These are phyloP conservation scores for Candida jianshihensis DNA, from an alignment of 805 yeast genomes.

Conservation along the genomic window DNA sequence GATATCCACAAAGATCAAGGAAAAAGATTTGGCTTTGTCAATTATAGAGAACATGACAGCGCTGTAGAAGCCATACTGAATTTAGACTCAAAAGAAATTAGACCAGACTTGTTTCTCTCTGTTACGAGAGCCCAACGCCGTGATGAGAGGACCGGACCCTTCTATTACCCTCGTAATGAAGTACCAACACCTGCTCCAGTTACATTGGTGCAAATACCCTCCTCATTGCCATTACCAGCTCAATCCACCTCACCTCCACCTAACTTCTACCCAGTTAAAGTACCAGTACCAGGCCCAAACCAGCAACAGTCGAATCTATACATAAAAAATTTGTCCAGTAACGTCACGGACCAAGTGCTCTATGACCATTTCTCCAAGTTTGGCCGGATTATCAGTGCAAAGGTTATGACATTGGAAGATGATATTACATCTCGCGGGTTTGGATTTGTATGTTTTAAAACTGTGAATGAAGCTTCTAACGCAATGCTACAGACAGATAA, in stretches of 20 bases:
- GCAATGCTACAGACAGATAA: conserved; percentile 65
- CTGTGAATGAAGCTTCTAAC: conserved; percentile 52
- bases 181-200: not conserved
- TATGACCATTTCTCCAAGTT: conserved; percentile 31
- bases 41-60: conserved; percentile 38
- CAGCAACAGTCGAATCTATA: conserved; percentile 65
- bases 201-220: not conserved
- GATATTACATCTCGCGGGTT: conserved; percentile 52
- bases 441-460: conserved; percentile 69
- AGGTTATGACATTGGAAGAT: conserved; percentile 37
- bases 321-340: conserved; percentile 49
- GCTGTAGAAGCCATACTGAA: conserved; percentile 40
- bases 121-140: conserved; percentile 43
- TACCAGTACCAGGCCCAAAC: conserved; percentile 39
- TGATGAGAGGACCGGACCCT: conserved; percentile 27
- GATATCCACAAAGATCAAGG: not conserved
- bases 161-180: too few species aligned
- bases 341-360: conserved; percentile 45
- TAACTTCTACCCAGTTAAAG: conserved; percentile 24
- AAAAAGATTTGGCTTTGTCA: conserved; percentile 41
- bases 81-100: conserved; percentile 37
- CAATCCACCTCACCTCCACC: not conserved
- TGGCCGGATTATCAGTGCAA: conserved; percentile 47
- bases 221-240: not conserved
- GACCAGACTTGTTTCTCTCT: conserved; percentile 20